Percentiles rank a stretch among this genome's conserved stretches.
phyloP scores from a whole-genome alignment of 805 yeast species.

The Metschnikowia orientalis region DNA sequence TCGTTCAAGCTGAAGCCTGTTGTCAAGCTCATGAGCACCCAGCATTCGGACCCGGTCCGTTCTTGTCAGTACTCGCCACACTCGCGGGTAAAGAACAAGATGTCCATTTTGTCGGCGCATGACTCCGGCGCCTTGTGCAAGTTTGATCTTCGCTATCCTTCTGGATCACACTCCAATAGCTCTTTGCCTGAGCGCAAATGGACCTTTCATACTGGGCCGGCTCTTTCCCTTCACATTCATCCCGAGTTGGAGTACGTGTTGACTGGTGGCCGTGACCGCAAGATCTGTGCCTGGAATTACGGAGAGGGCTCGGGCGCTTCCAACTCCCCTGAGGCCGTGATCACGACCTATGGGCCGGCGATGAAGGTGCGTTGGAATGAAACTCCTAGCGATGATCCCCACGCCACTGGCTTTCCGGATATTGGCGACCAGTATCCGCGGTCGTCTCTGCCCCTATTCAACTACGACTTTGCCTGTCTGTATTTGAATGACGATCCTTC shows the following conservation, averaged over 20 bases:
- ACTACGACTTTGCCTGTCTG: constrained; percentile 69
- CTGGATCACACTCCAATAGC: constrained; percentile 21
- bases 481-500: constrained; percentile 69
- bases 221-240: constrained; percentile 83
- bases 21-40: constrained; percentile 42
- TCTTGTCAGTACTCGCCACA: constrained; percentile 52
- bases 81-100: constrained; percentile 38
- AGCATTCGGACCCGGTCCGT: constrained; percentile 69
- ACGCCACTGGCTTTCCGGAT: constrained; percentile 14
- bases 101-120: constrained; percentile 66
- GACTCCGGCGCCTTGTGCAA: constrained; percentile 86
- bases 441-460: constrained; percentile 31
- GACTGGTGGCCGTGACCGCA: constrained; percentile 91
- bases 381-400: constrained; percentile 28
- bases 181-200: constrained; percentile 62
- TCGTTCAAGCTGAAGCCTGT: constrained; percentile 43
- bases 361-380: constrained; percentile 66
- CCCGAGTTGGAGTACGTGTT: constrained; percentile 75
- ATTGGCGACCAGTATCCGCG: constrained; percentile 20
- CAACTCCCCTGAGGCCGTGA: constrained; percentile 59
- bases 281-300: constrained; percentile 69
- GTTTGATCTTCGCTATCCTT: constrained; percentile 66
- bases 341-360: constrained; percentile 74
- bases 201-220: constrained; percentile 91
- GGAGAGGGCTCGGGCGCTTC: constrained; percentile 24